Conservation (phyloP, 805 yeast species). For the Wickerhamomyces chambardii region DNA sequence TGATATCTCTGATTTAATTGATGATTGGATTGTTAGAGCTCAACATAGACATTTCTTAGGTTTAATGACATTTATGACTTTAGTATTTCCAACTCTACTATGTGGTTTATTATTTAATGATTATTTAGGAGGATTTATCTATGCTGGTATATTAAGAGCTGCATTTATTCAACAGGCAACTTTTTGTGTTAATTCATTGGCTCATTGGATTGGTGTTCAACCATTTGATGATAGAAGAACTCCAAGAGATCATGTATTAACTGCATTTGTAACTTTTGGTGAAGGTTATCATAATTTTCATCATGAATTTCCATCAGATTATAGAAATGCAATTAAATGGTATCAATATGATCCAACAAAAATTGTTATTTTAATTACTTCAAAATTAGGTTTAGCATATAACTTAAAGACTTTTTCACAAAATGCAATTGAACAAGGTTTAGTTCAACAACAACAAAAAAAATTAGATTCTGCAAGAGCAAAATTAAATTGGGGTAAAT, state of each 20-base stretch:
- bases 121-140: slow-evolving; percentile 64
- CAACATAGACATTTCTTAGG: slow-evolving; percentile 73
- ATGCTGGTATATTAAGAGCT: slow-evolving; percentile 66
- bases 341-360: slow-evolving; percentile 85
- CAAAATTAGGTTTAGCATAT: slow-evolving; percentile 61
- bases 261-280: slow-evolving; percentile 80
- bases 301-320: slow-evolving; percentile 85
- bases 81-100: slow-evolving; percentile 50
- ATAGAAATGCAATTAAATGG: slow-evolving; percentile 83
- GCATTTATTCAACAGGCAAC: slow-evolving; percentile 76
- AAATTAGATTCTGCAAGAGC: slow-evolving; percentile 56
- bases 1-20: slow-evolving; percentile 69
- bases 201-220: slow-evolving; percentile 81
- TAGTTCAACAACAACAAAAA: slow-evolving; percentile 78
- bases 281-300: slow-evolving; percentile 90
- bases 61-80: slow-evolving; percentile 52
- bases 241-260: slow-evolving; percentile 74
- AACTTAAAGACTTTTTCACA: slow-evolving; percentile 71
- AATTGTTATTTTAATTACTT: slow-evolving; percentile 44
- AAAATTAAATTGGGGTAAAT: slow-evolving; percentile 68
- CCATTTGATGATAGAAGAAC: slow-evolving; percentile 85
- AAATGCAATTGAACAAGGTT: slow-evolving; percentile 76
- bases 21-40: slow-evolving; percentile 71
- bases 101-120: slow-evolving; percentile 52
- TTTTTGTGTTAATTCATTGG: slow-evolving; percentile 78